Base-by-base conservation (phyloP, 2,329 filamentous ascomycete genomes). In the Chaetomiaceae sp. region DNA sequence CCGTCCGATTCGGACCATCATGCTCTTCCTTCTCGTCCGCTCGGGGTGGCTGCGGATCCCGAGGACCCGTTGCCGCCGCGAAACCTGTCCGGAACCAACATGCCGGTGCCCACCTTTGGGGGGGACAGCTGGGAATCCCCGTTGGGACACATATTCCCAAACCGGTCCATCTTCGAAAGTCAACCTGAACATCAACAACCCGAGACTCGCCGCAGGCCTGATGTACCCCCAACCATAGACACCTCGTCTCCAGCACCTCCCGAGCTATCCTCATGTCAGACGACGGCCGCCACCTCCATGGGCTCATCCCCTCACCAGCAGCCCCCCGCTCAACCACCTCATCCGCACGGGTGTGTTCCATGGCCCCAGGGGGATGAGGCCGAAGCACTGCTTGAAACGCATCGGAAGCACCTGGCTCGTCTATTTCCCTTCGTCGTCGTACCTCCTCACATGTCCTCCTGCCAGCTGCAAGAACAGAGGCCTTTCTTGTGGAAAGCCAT, bases 401-500 rank as follows among this genome's bases (percentile, higher is more conserved):
- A 71, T 53, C 64, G 63, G 20, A 58, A 64, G 2, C 49, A 65
- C 18, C 64, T 72, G 49, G 64, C 64, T 29, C 64, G 63, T 0
- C 58, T 76, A 8, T 73, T 75, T 47, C 76, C 76, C 8, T 79
- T 79, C 55, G 71, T 75, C 8, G 57, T 73, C 13, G 63, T 77
- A 4, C 70, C 75, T 0, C 56, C 59, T 21, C 56, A 66, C 40
- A 58, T 75, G 58, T 63, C 62, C 3, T 66, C 73, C 1, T 59
- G 62, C 2, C 63, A 71, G 55, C 63, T 79, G 40, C 67, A 66
- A 23, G 60, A 62, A 23, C 55, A 68, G 54, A 64, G 70, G 5
- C 75, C 76, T 20, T 73, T 74, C 36, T 57, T 78, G 36, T 80
- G 75, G 75, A 77, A 76, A 60, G 73, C 69, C 4, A 62, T 74